Evolutionary conservation across 208 protist genomes (phyloP).

Genomic region (Leishmania lainsoni): DNA sequence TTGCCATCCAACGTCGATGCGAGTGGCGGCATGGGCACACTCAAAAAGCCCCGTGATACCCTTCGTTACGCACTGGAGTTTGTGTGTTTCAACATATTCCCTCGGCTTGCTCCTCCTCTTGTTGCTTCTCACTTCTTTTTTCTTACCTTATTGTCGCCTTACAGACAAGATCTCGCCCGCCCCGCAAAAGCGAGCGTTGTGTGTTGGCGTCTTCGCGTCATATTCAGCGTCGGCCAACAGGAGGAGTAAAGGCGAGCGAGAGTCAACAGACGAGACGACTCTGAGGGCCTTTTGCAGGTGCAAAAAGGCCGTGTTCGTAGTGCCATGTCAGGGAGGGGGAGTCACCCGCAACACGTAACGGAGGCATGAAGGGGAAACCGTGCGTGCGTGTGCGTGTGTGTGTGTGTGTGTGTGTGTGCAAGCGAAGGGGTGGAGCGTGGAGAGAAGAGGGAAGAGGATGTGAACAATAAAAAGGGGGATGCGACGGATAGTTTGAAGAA

Average conservation of each 20-base stretch:
- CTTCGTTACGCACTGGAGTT: not conserved
- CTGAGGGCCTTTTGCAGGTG: not conserved
- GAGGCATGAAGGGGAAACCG: not conserved
- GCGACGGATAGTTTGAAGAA: conserved; percentile 15
- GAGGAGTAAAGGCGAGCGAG: not conserved
- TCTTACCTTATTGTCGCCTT: not conserved
- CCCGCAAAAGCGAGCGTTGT: not conserved
- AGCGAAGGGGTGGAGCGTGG: not conserved
- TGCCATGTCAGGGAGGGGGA: not conserved
- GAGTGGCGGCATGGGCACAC: not conserved
- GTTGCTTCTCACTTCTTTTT: not conserved
- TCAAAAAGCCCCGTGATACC: not conserved
- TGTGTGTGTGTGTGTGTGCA: not conserved
- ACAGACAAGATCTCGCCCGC: not conserved
- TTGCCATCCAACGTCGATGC: not conserved
- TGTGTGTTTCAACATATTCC: not conserved
- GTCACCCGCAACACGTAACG: not conserved
- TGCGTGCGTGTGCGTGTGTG: not conserved
- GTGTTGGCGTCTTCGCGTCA: not conserved
- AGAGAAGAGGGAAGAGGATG: conserved; percentile 3
- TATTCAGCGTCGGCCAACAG: not conserved
- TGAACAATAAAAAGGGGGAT: conserved; percentile 11
- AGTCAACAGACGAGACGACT: not conserved
- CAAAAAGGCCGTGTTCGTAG: not conserved
- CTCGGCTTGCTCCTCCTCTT: not conserved